A percentile compares a stretch with the other conserved stretches of the same genome.
Evolutionary conservation across 2,329 filamentous ascomycete genomes (phyloP).

Genomic region (Juglanconis juglandina): DNA sequence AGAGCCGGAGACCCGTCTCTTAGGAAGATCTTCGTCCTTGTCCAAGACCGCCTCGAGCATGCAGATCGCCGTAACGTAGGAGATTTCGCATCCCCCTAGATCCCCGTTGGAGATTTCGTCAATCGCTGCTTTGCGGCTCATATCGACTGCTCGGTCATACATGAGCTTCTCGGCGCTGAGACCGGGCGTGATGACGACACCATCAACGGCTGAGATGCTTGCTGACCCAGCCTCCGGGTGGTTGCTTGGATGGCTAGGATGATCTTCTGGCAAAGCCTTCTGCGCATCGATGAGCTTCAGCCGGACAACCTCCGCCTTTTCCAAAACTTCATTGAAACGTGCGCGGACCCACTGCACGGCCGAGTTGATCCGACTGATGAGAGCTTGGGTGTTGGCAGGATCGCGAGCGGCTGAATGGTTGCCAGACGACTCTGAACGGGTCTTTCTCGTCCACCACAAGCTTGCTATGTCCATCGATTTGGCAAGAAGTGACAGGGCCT

Average conservation of each 20-base stretch:
- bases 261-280: conserved; percentile 74
- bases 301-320: conserved; percentile 94
- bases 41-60: conserved; percentile 96
- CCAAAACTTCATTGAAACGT: conserved; percentile 94
- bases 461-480: conserved; percentile 95
- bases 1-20: conserved; percentile 34
- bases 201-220: conserved; percentile 65
- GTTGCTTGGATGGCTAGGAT: conserved; percentile 82
- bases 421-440: conserved; percentile 49
- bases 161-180: conserved; percentile 95
- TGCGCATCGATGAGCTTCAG: conserved; percentile 84
- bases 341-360: conserved; percentile 93
- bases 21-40: conserved; percentile 61
- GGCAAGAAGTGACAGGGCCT: conserved; percentile 82
- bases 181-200: conserved; percentile 79
- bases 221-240: conserved; percentile 59
- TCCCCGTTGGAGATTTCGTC: conserved; percentile 94
- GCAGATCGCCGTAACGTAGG: conserved; percentile 87
- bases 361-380: conserved; percentile 75
- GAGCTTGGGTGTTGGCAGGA: conserved; percentile 43
- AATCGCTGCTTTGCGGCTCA: conserved; percentile 91
- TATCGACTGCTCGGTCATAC: conserved; percentile 95
- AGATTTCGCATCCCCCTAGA: conserved; percentile 80
- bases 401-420: conserved; percentile 38
- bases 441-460: conserved; percentile 83